Evolutionary conservation across 2,329 filamentous ascomycete genomes (phyloP).

Genomic region (Apiospora marii): DNA sequence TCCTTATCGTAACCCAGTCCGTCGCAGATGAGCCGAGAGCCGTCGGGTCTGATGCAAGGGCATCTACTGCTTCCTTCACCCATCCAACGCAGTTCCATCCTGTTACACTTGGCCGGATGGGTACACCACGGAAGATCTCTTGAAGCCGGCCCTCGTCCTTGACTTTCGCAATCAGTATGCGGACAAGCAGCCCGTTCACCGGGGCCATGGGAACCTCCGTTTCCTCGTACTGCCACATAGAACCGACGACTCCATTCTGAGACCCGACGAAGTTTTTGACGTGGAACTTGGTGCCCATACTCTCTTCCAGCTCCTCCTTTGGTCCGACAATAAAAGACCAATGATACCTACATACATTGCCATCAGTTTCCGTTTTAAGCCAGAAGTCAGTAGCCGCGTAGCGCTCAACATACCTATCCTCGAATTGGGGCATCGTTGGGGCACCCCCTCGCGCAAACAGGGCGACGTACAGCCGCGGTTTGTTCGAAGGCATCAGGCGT

Average conservation of each 20-base stretch:
- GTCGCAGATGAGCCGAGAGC: background rate
- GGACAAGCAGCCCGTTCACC: conserved; percentile 7
- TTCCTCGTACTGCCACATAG: conserved; percentile 17
- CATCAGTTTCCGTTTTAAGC: background rate
- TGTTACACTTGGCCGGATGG: background rate
- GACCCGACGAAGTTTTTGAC: conserved; percentile 9
- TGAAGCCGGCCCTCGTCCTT: background rate
- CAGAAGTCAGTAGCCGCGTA: background rate
- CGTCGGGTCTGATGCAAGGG: background rate
- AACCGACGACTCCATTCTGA: background rate
- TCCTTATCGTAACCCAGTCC: background rate
- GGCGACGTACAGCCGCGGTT: conserved; percentile 7
- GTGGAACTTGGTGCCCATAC: background rate
- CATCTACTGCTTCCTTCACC: background rate
- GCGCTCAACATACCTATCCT: background rate
- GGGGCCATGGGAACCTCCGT: background rate
- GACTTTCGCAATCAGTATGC: background rate
- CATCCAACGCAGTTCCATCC: conserved; percentile 8
- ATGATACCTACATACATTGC: background rate
- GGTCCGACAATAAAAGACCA: background rate
- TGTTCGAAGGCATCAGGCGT: background rate
- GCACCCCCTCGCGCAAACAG: conserved; percentile 2
- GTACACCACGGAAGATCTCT: background rate
- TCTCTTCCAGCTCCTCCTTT: background rate
- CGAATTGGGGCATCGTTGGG: background rate